phyloP scores from a whole-genome alignment of 1,284 basidiomycete genomes.

The Ustilago nuda region DNA sequence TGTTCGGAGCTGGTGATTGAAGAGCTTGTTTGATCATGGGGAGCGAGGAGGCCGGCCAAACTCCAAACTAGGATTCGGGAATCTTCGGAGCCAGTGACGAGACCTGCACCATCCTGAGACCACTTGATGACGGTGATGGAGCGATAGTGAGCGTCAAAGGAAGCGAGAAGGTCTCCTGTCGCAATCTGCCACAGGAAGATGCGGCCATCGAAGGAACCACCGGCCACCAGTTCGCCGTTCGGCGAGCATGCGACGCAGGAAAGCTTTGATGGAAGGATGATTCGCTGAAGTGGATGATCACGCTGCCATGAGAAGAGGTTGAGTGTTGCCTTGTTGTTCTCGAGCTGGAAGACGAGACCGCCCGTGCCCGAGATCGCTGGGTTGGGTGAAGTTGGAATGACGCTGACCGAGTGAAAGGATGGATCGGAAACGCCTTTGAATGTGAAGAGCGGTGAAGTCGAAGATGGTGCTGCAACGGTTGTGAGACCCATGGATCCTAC shows the following conservation, averaged over 20 bases:
- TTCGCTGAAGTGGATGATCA: conserved; percentile 75
- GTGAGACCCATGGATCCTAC: conserved; percentile 53
- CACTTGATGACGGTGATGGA: conserved; percentile 84
- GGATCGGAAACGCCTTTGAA: conserved; percentile 57
- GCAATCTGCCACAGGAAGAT: conserved; percentile 95
- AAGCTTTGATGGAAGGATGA: conserved; percentile 89
- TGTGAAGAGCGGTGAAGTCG: conserved; percentile 54
- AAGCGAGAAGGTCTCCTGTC: conserved; percentile 86
- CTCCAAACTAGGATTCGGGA: conserved; percentile 89
- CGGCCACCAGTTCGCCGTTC: conserved; percentile 82
- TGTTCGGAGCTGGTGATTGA: conserved; percentile 52
- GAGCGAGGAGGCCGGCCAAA: conserved; percentile 78
- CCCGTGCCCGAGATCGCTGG: conserved; percentile 77
- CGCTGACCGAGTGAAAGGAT: conserved; percentile 45
- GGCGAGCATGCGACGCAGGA: conserved; percentile 81
- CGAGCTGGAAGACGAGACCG: conserved; percentile 80
- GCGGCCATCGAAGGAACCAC: conserved; percentile 86
- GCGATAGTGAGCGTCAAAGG: conserved; percentile 96
- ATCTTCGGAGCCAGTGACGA: conserved; percentile 89
- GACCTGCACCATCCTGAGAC: conserved; percentile 80
- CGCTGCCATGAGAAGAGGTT: conserved; percentile 87
- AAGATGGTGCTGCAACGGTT: conserved; percentile 44
- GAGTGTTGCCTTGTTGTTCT: conserved; percentile 81
- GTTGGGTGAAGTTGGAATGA: conserved; percentile 43
- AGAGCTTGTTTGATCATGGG: conserved; percentile 54